Conservation (phyloP, 306 rosid species). For the Sesbania bispinosa region DNA sequence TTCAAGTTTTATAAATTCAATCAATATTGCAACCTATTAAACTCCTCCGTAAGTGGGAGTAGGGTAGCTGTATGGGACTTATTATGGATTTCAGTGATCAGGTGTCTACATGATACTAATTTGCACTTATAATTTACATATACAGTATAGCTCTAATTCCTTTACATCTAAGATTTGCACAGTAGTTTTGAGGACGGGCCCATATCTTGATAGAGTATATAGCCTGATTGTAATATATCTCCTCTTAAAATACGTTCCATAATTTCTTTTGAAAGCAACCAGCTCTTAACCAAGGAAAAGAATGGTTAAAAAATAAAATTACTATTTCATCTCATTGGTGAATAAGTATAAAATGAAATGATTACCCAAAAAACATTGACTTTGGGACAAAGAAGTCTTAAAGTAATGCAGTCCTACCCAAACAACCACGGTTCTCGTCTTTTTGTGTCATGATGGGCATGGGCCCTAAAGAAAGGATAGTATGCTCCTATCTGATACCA, state of each 20-base stretch:
- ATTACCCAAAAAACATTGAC: not conserved
- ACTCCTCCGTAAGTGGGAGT: not conserved
- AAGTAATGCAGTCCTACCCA: slow-evolving; percentile 63
- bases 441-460: slow-evolving; percentile 96
- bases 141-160: not conserved
- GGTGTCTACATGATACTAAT: not conserved
- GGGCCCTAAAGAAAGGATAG: slow-evolving; percentile 92
- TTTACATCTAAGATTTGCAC: slow-evolving; percentile 11
- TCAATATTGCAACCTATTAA: not conserved
- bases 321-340: not conserved
- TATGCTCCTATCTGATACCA: slow-evolving; percentile 96
- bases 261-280: not conserved
- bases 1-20: not conserved
- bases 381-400: not conserved
- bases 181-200: not conserved
- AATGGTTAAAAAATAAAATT: not conserved
- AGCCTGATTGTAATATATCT: not conserved
- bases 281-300: not conserved
- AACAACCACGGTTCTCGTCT: slow-evolving; percentile 98
- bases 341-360: not conserved
- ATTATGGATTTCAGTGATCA: not conserved
- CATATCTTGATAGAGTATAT: not conserved
- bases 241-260: not conserved
- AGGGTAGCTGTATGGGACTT: not conserved
- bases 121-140: not conserved